Evolutionary conservation across 495 filamentous ascomycete genomes (phyloP).

Genomic region (Hyaloscypha finlandica): DNA sequence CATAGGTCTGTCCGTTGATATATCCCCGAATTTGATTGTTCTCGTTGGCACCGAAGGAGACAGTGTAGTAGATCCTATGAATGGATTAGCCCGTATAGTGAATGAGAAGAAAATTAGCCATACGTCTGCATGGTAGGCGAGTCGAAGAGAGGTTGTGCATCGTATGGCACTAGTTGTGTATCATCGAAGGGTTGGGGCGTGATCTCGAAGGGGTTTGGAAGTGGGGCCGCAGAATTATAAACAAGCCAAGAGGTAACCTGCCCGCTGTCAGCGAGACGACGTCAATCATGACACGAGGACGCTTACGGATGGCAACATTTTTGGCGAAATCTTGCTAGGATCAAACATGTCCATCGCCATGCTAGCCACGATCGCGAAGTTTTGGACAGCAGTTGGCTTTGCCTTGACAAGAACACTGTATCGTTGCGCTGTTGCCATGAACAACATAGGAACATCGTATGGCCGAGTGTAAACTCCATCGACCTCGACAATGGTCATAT

Average conservation of each 20-base stretch:
- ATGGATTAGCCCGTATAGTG: neutral
- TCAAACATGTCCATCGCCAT: conserved; percentile 47
- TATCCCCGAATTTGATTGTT: conserved; percentile 37
- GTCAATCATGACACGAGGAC: too few relatives aligned
- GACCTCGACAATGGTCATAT: conserved; percentile 56
- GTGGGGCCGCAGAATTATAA: neutral
- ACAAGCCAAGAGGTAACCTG: neutral
- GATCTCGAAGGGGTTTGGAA: neutral
- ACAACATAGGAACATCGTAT: conserved; percentile 48
- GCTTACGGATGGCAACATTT: too few relatives aligned
- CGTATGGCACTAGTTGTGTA: too few relatives aligned
- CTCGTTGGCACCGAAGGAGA: conserved; percentile 39
- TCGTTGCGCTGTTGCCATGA: conserved; percentile 53
- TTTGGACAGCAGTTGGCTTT: neutral
- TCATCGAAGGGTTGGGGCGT: too few relatives aligned
- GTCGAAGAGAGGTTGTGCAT: neutral
- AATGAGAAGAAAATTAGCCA: neutral
- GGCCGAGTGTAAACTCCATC: conserved; percentile 57
- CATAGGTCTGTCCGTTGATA: conserved; percentile 76
- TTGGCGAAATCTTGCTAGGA: neutral
- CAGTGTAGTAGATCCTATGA: neutral
- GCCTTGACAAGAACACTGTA: conserved; percentile 50
- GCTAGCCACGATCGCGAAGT: conserved; percentile 19
- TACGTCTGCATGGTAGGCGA: neutral
- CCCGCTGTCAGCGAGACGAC: too few relatives aligned